Evolutionary conservation across 1,139 yeast species (phyloP).

Genomic region (Candida sojae): DNA sequence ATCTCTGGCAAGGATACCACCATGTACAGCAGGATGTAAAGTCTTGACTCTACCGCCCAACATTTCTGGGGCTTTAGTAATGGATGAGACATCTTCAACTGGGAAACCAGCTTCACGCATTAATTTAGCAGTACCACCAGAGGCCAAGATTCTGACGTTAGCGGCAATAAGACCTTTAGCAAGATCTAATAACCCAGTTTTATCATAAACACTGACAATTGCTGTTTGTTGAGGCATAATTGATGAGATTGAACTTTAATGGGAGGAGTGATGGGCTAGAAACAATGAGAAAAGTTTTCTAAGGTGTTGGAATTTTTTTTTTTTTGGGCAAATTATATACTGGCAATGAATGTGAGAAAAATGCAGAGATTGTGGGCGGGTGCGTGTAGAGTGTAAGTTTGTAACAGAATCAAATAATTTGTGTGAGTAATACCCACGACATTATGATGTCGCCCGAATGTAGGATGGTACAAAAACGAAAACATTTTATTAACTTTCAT

Average conservation of each 20-base stretch:
- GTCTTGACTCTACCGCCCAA: slow-evolving; percentile 98
- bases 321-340: slow-evolving; percentile 1
- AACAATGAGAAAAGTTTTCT: slow-evolving; percentile 2
- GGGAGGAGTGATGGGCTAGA: neutral
- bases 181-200: slow-evolving; percentile 91
- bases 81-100: slow-evolving; percentile 90
- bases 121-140: slow-evolving; percentile 95
- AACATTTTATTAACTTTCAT: slow-evolving; percentile 18
- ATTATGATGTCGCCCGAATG: neutral
- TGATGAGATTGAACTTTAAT: neutral
- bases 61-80: slow-evolving; percentile 99
- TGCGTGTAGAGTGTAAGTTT: neutral
- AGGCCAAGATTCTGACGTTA: slow-evolving; percentile 88
- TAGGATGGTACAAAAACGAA: neutral
- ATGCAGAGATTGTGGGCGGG: neutral
- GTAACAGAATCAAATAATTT: neutral
- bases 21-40: slow-evolving; percentile 97
- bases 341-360: neutral
- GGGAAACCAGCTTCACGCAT: slow-evolving; percentile 98
- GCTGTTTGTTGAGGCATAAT: slow-evolving; percentile 64
- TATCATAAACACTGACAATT: slow-evolving; percentile 93
- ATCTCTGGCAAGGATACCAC: slow-evolving; percentile 95
- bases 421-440: neutral
- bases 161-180: slow-evolving; percentile 92
- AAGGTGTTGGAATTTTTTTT: neutral